Base-by-base conservation (phyloP, 192 early-diverging fungal genomes). In the Linnemannia schmuckeri region DNA sequence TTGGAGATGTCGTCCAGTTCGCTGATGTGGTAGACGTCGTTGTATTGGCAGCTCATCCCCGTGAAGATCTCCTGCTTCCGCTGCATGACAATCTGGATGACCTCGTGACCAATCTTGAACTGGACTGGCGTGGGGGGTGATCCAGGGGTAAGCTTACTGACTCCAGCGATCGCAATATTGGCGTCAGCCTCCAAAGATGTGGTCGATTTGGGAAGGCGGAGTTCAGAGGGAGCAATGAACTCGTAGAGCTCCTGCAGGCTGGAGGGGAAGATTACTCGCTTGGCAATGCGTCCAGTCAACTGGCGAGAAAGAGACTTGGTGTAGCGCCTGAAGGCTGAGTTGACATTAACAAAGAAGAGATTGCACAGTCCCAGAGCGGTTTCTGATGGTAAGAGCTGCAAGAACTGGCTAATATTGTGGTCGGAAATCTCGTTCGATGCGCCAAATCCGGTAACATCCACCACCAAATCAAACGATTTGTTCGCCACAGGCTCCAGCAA, bases 1-100 rank as follows among this genome's bases (percentile, higher is more conserved):
- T 90, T 81, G 47, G 90, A 87, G 55, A 96, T 85, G 46, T 97
- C 96, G 12, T 93, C 89, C 57, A 98, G 91, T 70, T 97, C 97
- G 4, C 93, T 92, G 46, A 98, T 96, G 78, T 96, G 95, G 81
- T 94, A 96, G 18, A 97, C 94, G 78, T 99, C 97, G 78, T 97
- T 97, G 73, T 96, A 92, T 71, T 93, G 91, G 57, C 94, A 92
- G 74, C 85, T 93, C 71, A 95, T 85, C 17, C 94, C 95, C 80
- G 93, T 90, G 38, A 98, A 82, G 41, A 93, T 88, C 57, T 98
- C 96, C 83, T 96, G 95, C 55, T 95, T 92, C 86, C 93, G 93
- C 78, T 90, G 88, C 52, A 92, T 91, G 75, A 92, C 94, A 44
- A 99, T 92, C 81, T 98, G 96, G 54, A 99, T 94, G 15, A 92